Conservation (phyloP, 208 protist species). For the Trypanosoma scelopori region DNA sequence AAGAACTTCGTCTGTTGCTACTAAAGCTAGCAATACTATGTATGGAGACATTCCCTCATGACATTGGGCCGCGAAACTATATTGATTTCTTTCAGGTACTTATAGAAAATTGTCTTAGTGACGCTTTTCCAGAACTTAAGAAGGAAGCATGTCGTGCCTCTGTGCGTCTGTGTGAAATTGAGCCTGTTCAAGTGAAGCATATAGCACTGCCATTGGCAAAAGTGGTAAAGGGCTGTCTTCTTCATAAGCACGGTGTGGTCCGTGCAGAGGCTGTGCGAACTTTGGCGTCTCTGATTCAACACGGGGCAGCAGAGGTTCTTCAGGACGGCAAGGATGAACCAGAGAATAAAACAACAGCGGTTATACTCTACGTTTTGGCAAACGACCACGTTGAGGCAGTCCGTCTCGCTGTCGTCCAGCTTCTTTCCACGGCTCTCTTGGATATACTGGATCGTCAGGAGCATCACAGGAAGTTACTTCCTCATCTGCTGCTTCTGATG, state of each 20-base stretch:
- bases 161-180: constrained; percentile 68
- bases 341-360: constrained; percentile 52
- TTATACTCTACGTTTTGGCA: constrained; percentile 70
- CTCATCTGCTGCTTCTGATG: constrained; percentile 75
- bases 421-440: constrained; percentile 64
- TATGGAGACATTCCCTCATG: constrained; percentile 84
- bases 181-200: constrained; percentile 68
- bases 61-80: constrained; percentile 84
- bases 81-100: constrained; percentile 90
- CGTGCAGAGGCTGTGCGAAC: constrained; percentile 57
- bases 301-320: constrained; percentile 76
- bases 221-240: constrained; percentile 66
- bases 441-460: constrained; percentile 83
- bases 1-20: constrained; percentile 77
- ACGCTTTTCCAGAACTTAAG: constrained; percentile 83
- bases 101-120: constrained; percentile 79
- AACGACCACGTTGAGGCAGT: constrained; percentile 86
- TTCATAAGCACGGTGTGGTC: constrained; percentile 88
- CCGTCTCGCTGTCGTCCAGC: constrained; percentile 47
- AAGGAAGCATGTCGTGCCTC: constrained; percentile 75
- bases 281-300: constrained; percentile 62
- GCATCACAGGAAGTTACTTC: constrained; percentile 74
- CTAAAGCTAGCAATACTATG: constrained; percentile 60
- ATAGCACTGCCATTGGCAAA: constrained; percentile 68
- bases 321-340: constrained; percentile 59